A percentile compares a stretch with the other conserved stretches of the same genome.
phyloP scores from a whole-genome alignment of 805 yeast species.

The Torulaspora franciscae region DNA sequence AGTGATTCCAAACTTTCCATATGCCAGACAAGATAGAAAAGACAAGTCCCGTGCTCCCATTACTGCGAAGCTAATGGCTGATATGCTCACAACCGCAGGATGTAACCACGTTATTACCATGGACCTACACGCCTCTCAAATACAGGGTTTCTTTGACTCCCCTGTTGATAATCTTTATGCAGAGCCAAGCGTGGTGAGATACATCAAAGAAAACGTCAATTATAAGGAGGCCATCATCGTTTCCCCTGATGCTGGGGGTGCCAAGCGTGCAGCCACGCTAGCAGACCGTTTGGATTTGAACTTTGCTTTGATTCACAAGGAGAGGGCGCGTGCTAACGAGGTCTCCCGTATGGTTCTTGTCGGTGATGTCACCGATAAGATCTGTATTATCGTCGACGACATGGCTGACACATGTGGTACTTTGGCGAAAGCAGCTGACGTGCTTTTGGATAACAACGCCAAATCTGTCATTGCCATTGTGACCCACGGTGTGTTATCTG shows the following conservation, averaged over 20 bases:
- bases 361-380: slow-evolving; percentile 74
- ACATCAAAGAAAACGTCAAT: slow-evolving; percentile 58
- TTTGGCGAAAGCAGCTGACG: slow-evolving; percentile 75
- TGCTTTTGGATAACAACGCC: slow-evolving; percentile 62
- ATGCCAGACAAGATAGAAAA: slow-evolving; percentile 85
- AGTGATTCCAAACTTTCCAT: slow-evolving; percentile 76
- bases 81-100: slow-evolving; percentile 76
- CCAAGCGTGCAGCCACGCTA: slow-evolving; percentile 80
- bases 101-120: slow-evolving; percentile 82
- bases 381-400: slow-evolving; percentile 77
- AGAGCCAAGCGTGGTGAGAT: slow-evolving; percentile 74
- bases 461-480: slow-evolving; percentile 73
- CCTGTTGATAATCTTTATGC: slow-evolving; percentile 84
- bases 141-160: slow-evolving; percentile 77
- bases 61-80: slow-evolving; percentile 80
- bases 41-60: slow-evolving; percentile 83
- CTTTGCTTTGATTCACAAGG: slow-evolving; percentile 81
- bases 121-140: slow-evolving; percentile 87
- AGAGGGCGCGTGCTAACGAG: slow-evolving; percentile 77
- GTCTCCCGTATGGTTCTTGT: slow-evolving; percentile 80
- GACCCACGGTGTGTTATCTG: slow-evolving; percentile 75
- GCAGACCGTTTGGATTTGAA: slow-evolving; percentile 76
- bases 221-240: slow-evolving; percentile 63
- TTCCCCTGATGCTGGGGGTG: slow-evolving; percentile 90
- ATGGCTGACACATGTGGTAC: slow-evolving; percentile 93